Evolutionary conservation across 2,329 filamentous ascomycete species (phyloP), one percentile per base, ranked within the genome.

Genomic region (Chaetomium sp.): DNA sequence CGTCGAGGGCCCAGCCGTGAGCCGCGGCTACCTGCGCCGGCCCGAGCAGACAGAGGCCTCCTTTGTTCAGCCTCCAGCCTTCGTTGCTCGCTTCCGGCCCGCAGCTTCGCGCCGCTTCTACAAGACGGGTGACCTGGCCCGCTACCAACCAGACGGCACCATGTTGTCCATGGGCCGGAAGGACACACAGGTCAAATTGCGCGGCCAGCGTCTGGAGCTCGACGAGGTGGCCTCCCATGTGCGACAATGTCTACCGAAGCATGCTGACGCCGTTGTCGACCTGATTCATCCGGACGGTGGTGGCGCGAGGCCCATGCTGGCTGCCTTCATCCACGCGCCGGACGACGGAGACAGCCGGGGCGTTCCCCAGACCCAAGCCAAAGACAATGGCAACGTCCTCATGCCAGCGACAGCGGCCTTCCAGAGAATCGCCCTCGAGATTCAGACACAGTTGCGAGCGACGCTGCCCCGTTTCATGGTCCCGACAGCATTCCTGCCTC

Each of bases 71-170:
- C 47, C 47, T 50, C 47, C 47, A 50, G 47, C 21, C 47, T 50
- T 4, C 4, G 21, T 25, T 50, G 21, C 47, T 50, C 47, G 21
- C 47, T 25, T 50, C 47, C 47, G 47, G 47, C 47, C 47, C 47
- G 47, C 47, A 50, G 47, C n/a, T 50, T 50, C 47, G 47, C 47
- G 13, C 47, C 47, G 47, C 47, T 50, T 50, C 47, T 50, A 50
- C 47, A 50, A 50, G 47, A 50, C 47, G 47, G 47, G 47, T 50
- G 47, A 50, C 47, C 47, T 50, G 47, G 47, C 47, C 47, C 47
- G 47, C 19, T 50, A 50, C 47, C 47, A 50, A 21, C 47, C 47
- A 9, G 47, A 50, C 47, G 47, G 47, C 47, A 50, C 47, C 47
- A 50, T 50, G 47, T 8, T 50, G 47, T 13, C 23, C 47, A 50